These are phyloP conservation scores for Amesomyces nigricolor DNA, from an alignment of 2,329 filamentous ascomycete genomes.

Conservation along the genomic window DNA sequence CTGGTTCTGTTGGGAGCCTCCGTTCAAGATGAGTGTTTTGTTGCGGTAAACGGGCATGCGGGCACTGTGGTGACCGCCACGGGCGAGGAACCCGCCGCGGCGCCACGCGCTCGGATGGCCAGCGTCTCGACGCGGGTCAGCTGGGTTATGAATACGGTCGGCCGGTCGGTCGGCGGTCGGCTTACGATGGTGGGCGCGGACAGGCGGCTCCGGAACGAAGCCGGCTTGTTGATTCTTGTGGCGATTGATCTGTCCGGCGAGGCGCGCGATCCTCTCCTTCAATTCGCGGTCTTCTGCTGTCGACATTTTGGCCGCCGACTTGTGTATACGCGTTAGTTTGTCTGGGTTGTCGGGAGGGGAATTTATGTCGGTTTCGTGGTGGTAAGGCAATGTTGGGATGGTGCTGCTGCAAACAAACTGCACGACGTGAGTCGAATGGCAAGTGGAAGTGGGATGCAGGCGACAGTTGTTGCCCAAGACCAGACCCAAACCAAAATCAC, in stretches of 20 bases:
- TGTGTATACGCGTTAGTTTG: neutral
- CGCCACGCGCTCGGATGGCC: slow-evolving; percentile 16
- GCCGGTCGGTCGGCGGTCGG: slow-evolving; percentile 18
- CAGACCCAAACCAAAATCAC: too few species aligned
- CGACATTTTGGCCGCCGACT: slow-evolving; percentile 33
- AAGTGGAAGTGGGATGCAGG: neutral
- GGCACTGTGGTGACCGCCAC: slow-evolving; percentile 32
- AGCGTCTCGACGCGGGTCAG: slow-evolving; percentile 22
- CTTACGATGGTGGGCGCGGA: slow-evolving; percentile 34
- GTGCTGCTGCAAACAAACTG: neutral
- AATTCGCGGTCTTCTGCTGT: slow-evolving; percentile 48
- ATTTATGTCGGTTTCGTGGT: too few species aligned
- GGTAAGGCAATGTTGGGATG: too few species aligned
- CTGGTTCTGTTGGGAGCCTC: slow-evolving; percentile 28
- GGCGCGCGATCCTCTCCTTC: slow-evolving; percentile 47
- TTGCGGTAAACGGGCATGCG: slow-evolving; percentile 40
- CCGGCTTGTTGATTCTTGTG: slow-evolving; percentile 61
- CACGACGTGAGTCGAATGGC: too few species aligned
- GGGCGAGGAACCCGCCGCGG: slow-evolving; percentile 33
- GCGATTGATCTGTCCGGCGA: slow-evolving; percentile 67
- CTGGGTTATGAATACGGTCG: neutral
- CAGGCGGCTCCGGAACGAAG: slow-evolving; percentile 26
- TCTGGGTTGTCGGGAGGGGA: too few species aligned
- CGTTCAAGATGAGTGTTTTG: slow-evolving; percentile 60
- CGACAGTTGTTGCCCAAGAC: too few species aligned